Evolutionary conservation across 805 yeast species (phyloP), one percentile per base, ranked within the genome.

Genomic region (Starmerella etchellsii): DNA sequence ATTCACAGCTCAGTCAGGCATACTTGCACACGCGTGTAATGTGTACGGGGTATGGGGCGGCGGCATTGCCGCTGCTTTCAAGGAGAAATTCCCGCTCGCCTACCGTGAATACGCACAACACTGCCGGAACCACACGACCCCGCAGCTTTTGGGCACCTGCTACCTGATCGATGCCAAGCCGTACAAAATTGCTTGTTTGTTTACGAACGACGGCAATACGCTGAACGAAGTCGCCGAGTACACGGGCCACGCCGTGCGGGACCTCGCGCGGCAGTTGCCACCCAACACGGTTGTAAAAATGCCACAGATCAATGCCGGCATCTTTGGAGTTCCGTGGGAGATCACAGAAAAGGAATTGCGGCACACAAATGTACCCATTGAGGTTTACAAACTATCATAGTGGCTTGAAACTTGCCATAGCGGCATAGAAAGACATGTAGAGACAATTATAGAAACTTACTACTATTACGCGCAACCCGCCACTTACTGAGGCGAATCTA

Each of bases 1-100:
- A 8, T 76, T 79, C 47, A 48, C 56, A 0, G 48, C 57, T 0
- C 43, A 50, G 4, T 65, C 69, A 1, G 54, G 75, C 0, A 62
- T 80, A 2, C 56, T 82, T 4, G 80, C 80, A 1, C 94, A 83
- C 55, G 75, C 94, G 0, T 83, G 94, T 54, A 83, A 83, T 55
- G 75, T 84, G 29, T 64, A 66, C 21, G 94, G 94, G 0, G 53
- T 66, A 1, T 83, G 94, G 94, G 91, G 91, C 3, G 88, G 82
- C 3, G 95, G 94, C 0, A 71, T 83, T 2, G 94, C 94, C 0
- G 65, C 64, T 3, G 70, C 61, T 21, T 73, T 83, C 52, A 70
- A 67, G 20, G 40, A 50, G 15, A 57, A 62, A 34, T 82, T 68
- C 56, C 85, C 83, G 2, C 53, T 63, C 2, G 71, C 88, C 3